phyloP scores from a whole-genome alignment of 495 filamentous ascomycete genomes.

The Rostrohypoxylon terebratum region DNA sequence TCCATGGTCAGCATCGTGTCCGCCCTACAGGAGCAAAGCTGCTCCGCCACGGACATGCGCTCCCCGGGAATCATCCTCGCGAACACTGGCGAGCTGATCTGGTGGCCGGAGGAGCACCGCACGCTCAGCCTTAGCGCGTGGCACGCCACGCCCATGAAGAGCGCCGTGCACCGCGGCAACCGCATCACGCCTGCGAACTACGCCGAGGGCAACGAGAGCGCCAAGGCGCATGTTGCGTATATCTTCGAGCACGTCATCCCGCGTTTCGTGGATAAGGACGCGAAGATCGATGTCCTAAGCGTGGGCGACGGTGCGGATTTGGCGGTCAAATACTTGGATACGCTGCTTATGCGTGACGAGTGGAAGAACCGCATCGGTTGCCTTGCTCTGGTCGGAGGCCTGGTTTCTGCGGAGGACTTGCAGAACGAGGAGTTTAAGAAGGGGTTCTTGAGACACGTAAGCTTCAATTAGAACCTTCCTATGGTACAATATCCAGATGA shows the following conservation, averaged over 20 bases:
- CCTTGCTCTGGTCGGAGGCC: slow-evolving; percentile 57
- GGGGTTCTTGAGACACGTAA: slow-evolving; percentile 61
- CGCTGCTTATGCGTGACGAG: slow-evolving; percentile 60
- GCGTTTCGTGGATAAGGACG: slow-evolving; percentile 55
- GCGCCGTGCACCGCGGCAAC: slow-evolving; percentile 62
- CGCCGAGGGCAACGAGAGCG: slow-evolving; percentile 65
- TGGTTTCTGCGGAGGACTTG: slow-evolving; percentile 48
- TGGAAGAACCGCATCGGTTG: slow-evolving; percentile 53
- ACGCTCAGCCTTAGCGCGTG: slow-evolving; percentile 68
- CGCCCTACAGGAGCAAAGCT: slow-evolving; percentile 56
- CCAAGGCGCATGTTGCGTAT: slow-evolving; percentile 67
- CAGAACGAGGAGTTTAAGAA: slow-evolving; percentile 54
- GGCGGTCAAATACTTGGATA: slow-evolving; percentile 67
- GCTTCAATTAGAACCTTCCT: slow-evolving; percentile 25
- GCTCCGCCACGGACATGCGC: slow-evolving; percentile 45
- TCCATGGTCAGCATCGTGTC: slow-evolving; percentile 72
- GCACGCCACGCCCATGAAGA: slow-evolving; percentile 64
- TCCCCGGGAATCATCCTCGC: slow-evolving; percentile 71
- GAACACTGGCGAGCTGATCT: slow-evolving; percentile 77
- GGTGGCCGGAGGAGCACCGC: slow-evolving; percentile 68
- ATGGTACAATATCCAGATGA: slow-evolving; percentile 2
- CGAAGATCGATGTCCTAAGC: slow-evolving; percentile 73
- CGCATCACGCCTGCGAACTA: slow-evolving; percentile 60
- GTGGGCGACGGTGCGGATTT: slow-evolving; percentile 67
- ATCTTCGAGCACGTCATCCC: slow-evolving; percentile 73